Conservation (phyloP, 139 green algal species). For the Monoraphidium neglectum region DNA sequence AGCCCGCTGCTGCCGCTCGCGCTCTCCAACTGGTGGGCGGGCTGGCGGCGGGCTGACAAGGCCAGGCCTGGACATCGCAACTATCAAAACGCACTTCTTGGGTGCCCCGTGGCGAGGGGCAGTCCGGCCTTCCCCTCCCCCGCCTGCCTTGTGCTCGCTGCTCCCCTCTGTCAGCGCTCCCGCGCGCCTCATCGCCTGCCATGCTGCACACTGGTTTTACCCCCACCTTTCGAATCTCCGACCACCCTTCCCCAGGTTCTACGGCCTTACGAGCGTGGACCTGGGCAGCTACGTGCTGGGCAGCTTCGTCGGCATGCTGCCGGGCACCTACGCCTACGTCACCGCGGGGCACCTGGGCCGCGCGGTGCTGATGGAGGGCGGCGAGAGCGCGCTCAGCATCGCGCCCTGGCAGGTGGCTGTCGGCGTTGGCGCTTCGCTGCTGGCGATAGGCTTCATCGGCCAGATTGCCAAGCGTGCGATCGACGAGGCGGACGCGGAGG, state of each 20-base stretch:
- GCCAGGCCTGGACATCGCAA: too few relatives aligned
- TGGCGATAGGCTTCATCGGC: slow-evolving; percentile 74
- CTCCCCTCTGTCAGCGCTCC: too few relatives aligned
- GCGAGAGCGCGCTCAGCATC: slow-evolving; percentile 40
- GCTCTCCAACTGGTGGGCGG: slow-evolving; percentile 89
- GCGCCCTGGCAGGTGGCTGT: slow-evolving; percentile 64
- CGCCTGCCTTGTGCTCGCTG: too few relatives aligned
- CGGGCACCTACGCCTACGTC: slow-evolving; percentile 91
- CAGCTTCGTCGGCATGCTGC: slow-evolving; percentile 92
- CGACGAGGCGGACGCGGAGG: slow-evolving; percentile 57
- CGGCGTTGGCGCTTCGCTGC: slow-evolving; percentile 53
- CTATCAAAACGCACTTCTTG: too few relatives aligned
- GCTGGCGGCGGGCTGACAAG: too few relatives aligned
- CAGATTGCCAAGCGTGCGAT: slow-evolving; percentile 70
- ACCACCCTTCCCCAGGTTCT: too few relatives aligned
- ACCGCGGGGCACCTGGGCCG: slow-evolving; percentile 61
- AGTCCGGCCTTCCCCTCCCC: too few relatives aligned
- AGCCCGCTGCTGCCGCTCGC: slow-evolving; percentile 92
- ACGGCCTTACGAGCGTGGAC: slow-evolving; percentile 87
- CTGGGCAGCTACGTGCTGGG: slow-evolving; percentile 79
- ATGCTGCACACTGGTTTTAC: too few relatives aligned
- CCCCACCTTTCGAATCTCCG: too few relatives aligned
- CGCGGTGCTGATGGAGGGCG: slow-evolving; percentile 51
- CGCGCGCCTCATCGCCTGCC: too few relatives aligned
- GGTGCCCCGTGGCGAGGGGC: too few relatives aligned